Percentiles rank a stretch among this genome's conserved stretches.
phyloP scores from a whole-genome alignment of 305 asterid genomes.

The Fraxinus nigra region DNA sequence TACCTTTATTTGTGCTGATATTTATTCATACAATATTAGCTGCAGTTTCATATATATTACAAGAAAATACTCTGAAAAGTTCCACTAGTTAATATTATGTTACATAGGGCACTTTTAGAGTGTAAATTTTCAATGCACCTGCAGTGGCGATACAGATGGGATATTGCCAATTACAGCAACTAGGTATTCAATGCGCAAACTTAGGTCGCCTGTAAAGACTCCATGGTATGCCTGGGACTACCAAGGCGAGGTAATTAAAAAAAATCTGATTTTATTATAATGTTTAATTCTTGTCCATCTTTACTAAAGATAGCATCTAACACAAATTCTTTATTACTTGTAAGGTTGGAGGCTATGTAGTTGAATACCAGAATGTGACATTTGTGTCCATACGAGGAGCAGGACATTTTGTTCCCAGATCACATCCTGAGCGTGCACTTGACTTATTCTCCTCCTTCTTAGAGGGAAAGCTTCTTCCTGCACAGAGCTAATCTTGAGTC shows the following conservation, averaged over 20 bases:
- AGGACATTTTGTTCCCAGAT: conserved; percentile 69
- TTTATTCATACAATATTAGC: neutral
- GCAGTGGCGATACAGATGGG: conserved; percentile 53
- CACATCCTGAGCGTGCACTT: conserved; percentile 58
- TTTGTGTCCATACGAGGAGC: conserved; percentile 59
- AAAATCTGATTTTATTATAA: neutral
- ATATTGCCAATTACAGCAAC: conserved; percentile 48
- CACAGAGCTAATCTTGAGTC: neutral
- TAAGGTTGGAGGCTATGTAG: conserved; percentile 70
- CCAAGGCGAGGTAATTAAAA: conserved; percentile 38
- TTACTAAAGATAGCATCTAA: neutral
- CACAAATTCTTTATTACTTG: neutral
- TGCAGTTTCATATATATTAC: neutral
- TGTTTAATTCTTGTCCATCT: neutral
- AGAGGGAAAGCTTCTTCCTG: conserved; percentile 45
- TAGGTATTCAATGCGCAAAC: conserved; percentile 46
- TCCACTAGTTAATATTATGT: neutral
- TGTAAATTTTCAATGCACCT: neutral
- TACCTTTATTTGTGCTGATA: neutral
- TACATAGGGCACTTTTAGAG: neutral
- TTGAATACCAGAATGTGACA: conserved; percentile 52
- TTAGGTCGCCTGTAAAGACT: conserved; percentile 40
- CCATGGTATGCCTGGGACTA: conserved; percentile 69
- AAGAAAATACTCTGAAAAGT: neutral
- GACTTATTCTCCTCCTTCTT: conserved; percentile 46